Percentiles rank a stretch among this genome's conserved stretches.
Conservation (phyloP, 805 yeast genomes). For the Ogataea angusta region DNA sequence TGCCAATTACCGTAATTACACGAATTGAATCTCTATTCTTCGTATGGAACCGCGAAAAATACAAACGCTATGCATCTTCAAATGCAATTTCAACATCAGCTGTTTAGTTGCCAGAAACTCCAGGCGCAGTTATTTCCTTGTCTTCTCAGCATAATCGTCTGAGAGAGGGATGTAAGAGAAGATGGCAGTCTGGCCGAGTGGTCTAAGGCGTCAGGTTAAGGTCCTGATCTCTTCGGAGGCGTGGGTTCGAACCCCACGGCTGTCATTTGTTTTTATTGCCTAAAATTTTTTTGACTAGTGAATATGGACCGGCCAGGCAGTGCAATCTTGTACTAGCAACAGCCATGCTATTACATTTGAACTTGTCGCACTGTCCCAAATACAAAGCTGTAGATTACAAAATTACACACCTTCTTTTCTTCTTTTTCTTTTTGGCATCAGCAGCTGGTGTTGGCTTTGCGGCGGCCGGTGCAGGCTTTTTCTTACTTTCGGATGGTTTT, state of each 20-base stretch:
- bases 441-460: slow-evolving; percentile 1
- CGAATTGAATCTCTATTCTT: too few relatives aligned
- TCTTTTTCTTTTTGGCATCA: slow-evolving; percentile 13
- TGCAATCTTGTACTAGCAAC: too few relatives aligned
- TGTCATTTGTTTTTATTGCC: slow-evolving; percentile 46
- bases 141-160: neutral
- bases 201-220: slow-evolving; percentile 42
- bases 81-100: neutral
- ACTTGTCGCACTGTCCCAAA: neutral
- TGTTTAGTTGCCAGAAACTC: neutral
- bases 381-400: slow-evolving; percentile 6
- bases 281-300: neutral
- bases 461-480: slow-evolving; percentile 2
- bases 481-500: slow-evolving; percentile 5
- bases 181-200: slow-evolving; percentile 44
- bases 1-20: too few relatives aligned
- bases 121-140: neutral
- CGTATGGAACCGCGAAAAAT: neutral
- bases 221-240: slow-evolving; percentile 84
- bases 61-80: neutral
- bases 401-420: slow-evolving; percentile 22
- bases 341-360: neutral
- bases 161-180: slow-evolving; percentile 2
- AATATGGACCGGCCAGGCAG: neutral
- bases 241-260: slow-evolving; percentile 86